A percentile compares a stretch with the other conserved stretches of the same genome.
These are phyloP conservation scores for Asterella californica DNA, from an alignment of 225 moss, liverwort and hornwort species.

Conservation along the genomic window DNA sequence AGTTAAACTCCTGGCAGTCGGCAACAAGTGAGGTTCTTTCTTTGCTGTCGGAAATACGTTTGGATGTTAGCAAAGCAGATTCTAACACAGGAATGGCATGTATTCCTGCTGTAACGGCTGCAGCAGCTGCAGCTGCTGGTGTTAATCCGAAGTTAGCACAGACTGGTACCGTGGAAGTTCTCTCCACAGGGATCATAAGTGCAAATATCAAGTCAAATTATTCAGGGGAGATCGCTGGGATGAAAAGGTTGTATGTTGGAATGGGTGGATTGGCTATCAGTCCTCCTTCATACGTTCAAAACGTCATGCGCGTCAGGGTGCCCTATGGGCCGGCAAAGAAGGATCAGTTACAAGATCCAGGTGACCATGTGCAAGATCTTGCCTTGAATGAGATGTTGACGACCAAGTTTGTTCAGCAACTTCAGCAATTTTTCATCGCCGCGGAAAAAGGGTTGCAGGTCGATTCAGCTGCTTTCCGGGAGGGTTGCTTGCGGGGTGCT, in stretches of 20 bases:
- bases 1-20: slow-evolving; percentile 63
- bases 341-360: slow-evolving; percentile 25
- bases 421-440: slow-evolving; percentile 76
- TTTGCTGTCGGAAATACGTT: slow-evolving; percentile 56
- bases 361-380: slow-evolving; percentile 30
- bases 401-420: slow-evolving; percentile 63
- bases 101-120: slow-evolving; percentile 78
- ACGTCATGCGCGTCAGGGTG: slow-evolving; percentile 21
- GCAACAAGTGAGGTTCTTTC: slow-evolving; percentile 76
- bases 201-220: slow-evolving; percentile 89
- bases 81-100: slow-evolving; percentile 49
- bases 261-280: slow-evolving; percentile 54
- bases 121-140: slow-evolving; percentile 82
- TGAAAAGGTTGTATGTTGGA: slow-evolving; percentile 68
- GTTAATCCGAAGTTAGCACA: slow-evolving; percentile 46
- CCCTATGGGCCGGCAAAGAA: slow-evolving; percentile 23
- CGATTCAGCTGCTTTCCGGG: slow-evolving; percentile 59
- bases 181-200: slow-evolving; percentile 82
- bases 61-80: slow-evolving; percentile 48
- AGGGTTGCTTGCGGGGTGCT: slow-evolving; percentile 75
- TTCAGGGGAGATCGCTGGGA: slow-evolving; percentile 79
- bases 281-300: slow-evolving; percentile 34
- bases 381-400: slow-evolving; percentile 60
- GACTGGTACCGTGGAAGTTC: slow-evolving; percentile 74
- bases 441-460: slow-evolving; percentile 55